Evolutionary conservation across 345 rosid genomes (phyloP), one percentile per base, ranked within the genome.

Genomic region (Rhodomyrtus tomentosa): DNA sequence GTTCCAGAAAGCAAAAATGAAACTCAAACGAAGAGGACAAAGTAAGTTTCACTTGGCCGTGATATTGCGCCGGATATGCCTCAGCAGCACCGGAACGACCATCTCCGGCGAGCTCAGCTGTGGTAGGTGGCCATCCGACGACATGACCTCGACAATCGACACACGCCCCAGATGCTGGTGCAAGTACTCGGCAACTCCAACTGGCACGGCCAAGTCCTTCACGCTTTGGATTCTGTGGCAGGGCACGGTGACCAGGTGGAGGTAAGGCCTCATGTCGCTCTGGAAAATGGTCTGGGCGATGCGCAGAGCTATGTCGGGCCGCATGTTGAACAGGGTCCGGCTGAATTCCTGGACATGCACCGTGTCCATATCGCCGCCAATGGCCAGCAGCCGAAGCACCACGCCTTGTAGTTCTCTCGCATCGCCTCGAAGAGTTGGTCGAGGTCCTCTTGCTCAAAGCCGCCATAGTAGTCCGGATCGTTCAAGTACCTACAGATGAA

Each of bases 361-460:
- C 0, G 96, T 91, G 50, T 93, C 98, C 91, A 95, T 83, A 92
- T 96, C 99, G 2, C 99, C 98, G 0, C 99, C 98, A 0, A 96
- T 93, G 0, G 90, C 92, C 7, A 96, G 85, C 10, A 95, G 5
- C 96, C 99, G 8, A 91, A 83, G 74, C 96, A 93, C 98, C 98
- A 94, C 4, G 95, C 95, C 85, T 93, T 93, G 91, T 89, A 95
- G 53, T 96, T 96, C 49, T 90, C 89, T 59, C 82, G 54, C 90
- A 96, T 95, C 29, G 96, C 98, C 84, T 91, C 91, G 74, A 92
- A 93, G 48, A 96, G 89, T 72, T 96, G 95, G 84, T 92, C 90
- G 81, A 95, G 72, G 9, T 95, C 96, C 56, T 92, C 96, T 87
- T 90, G 92, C 85, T 95, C 99, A 82, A 96, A 96, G 58, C 99